Evolutionary conservation across 331 rosid genomes (phyloP).

Genomic region (Arachis monticola): DNA sequence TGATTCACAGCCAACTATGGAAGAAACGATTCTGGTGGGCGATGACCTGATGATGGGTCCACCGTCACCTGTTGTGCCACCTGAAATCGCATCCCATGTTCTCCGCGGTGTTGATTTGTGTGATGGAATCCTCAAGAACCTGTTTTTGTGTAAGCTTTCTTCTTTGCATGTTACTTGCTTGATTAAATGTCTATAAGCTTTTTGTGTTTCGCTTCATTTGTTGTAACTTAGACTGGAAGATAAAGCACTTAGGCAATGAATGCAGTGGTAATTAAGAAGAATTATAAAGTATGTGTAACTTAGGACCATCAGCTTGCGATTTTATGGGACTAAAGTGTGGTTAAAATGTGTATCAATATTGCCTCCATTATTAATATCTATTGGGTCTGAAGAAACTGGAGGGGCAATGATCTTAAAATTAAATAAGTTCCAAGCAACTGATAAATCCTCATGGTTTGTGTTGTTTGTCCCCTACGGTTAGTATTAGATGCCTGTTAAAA

Average conservation of each 20-base stretch:
- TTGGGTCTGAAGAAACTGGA: constrained; percentile 15
- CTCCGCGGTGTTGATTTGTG: constrained; percentile 88
- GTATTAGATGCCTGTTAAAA: constrained; percentile 12
- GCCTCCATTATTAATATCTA: background rate
- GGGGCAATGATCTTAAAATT: constrained; percentile 16
- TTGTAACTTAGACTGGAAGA: background rate
- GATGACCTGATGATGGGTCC: constrained; percentile 95
- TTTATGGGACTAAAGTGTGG: too few relatives aligned
- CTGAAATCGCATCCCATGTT: constrained; percentile 91
- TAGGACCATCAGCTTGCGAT: too few relatives aligned
- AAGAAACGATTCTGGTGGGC: constrained; percentile 92
- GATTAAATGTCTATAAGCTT: constrained; percentile 12
- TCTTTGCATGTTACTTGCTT: background rate
- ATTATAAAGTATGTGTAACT: too few relatives aligned
- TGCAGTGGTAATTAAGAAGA: background rate
- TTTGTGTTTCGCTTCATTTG: constrained; percentile 3
- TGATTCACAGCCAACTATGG: constrained; percentile 90
- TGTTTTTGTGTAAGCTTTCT: constrained; percentile 74
- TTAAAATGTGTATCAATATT: background rate
- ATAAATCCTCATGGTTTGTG: constrained; percentile 8
- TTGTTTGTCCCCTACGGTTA: constrained; percentile 6
- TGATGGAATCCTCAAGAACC: constrained; percentile 83
- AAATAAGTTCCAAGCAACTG: constrained; percentile 20
- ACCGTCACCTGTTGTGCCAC: constrained; percentile 89
- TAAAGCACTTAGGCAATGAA: constrained; percentile 1